phyloP scores from a whole-genome alignment of 495 filamentous ascomycete species.

The Penicillium arizonense region DNA sequence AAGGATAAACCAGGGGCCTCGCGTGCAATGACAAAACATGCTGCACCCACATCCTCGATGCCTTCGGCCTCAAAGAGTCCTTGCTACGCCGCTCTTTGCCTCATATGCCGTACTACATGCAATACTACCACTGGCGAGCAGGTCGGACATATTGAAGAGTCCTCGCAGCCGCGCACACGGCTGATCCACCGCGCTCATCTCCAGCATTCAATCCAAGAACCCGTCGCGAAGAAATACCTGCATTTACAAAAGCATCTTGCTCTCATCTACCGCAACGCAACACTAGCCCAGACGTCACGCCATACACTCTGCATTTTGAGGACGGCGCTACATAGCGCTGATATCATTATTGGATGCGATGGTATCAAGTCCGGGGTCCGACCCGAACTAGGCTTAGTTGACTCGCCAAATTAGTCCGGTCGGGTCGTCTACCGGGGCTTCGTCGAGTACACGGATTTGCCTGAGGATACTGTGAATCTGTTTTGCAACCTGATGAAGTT shows the following conservation, averaged over 20 bases:
- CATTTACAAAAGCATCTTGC: conserved; percentile 21
- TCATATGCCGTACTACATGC: conserved; percentile 29
- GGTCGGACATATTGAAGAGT: conserved; percentile 29
- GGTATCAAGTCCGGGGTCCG: conserved; percentile 58
- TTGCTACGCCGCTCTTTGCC: conserved; percentile 23
- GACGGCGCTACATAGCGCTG: conserved; percentile 43
- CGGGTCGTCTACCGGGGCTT: conserved; percentile 54
- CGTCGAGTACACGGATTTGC: conserved; percentile 32
- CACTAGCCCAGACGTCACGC: conserved; percentile 1
- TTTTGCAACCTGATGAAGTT: conserved; percentile 28
- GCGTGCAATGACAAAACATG: too few species aligned
- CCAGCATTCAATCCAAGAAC: conserved; percentile 32
- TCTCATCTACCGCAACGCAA: conserved; percentile 22
- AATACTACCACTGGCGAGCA: conserved; percentile 27
- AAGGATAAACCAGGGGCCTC: too few species aligned
- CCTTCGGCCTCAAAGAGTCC: conserved; percentile 26
- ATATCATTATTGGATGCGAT: conserved; percentile 59
- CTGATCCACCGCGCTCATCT: conserved; percentile 36
- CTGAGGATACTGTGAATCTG: conserved; percentile 21
- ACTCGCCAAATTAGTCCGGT: conserved; percentile 44
- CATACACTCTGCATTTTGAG: conserved; percentile 39
- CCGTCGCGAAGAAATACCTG: conserved; percentile 16
- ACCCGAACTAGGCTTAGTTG: conserved; percentile 33
- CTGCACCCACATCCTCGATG: conserved; percentile 16
- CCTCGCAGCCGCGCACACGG: conserved; percentile 28